Conservation (phyloP, 1,139 yeast species). For the Protomyces gravidus region DNA sequence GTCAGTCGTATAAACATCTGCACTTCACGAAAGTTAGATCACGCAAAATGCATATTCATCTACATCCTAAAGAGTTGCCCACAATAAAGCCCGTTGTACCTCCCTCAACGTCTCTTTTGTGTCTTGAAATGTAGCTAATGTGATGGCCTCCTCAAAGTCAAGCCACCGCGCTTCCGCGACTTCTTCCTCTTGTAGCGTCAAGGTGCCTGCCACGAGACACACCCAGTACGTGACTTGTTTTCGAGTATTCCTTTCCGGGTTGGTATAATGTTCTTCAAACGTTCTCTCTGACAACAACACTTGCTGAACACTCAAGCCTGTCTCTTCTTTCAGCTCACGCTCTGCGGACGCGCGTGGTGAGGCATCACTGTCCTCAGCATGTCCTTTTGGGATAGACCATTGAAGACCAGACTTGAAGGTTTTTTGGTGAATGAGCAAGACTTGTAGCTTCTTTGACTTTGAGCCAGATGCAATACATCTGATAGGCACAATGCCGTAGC, state of each 20-base stretch:
- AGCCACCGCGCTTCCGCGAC: conserved; percentile 1
- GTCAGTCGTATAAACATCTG: conserved; percentile 18
- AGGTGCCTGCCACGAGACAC: background rate
- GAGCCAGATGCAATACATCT: background rate
- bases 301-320: background rate
- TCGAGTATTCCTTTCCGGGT: background rate
- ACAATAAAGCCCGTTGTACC: background rate
- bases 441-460: background rate
- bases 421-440: background rate
- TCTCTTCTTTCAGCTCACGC: background rate
- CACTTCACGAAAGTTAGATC: conserved; percentile 7
- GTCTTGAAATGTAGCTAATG: background rate
- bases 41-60: background rate
- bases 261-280: background rate
- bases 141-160: background rate
- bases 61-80: background rate
- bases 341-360: background rate
- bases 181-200: background rate
- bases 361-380: background rate
- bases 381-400: background rate
- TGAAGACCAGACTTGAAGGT: background rate
- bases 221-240: conserved; percentile 1
- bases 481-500: background rate
- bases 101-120: background rate
- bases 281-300: background rate